These are phyloP conservation scores for Curvularia verruculosa DNA, from an alignment of 2,329 filamentous ascomycete species.

Conservation along the genomic window DNA sequence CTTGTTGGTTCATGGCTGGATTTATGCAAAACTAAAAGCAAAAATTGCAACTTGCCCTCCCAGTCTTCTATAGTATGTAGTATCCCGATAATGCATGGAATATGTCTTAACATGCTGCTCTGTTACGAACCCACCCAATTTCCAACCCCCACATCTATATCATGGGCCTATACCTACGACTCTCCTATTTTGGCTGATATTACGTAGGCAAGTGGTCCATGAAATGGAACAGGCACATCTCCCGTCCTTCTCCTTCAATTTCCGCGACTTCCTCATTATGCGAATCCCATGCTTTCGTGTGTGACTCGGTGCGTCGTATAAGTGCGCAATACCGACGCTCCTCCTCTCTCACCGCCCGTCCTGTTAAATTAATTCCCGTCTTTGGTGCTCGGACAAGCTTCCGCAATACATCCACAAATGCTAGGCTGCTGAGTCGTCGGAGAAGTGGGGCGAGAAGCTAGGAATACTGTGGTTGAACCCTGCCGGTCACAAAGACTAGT, in stretches of 20 bases:
- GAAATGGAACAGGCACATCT: not conserved
- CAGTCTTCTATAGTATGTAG: not conserved
- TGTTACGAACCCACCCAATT: not conserved
- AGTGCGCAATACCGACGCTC: not conserved
- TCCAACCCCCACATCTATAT: not conserved
- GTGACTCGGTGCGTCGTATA: no score
- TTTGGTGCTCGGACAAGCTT: not conserved
- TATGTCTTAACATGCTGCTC: not conserved
- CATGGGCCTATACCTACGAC: not conserved
- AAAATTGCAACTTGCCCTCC: not conserved
- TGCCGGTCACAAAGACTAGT: not conserved
- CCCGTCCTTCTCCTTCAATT: not conserved
- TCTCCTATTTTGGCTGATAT: not conserved
- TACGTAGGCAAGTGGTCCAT: not conserved
- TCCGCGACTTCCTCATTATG: not conserved
- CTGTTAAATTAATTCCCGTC: not conserved
- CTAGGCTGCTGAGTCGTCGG: not conserved
- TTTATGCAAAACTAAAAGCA: not conserved
- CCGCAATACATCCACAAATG: not conserved
- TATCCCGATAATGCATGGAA: not conserved
- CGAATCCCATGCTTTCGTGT: not conserved
- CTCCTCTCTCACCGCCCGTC: not conserved
- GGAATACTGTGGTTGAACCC: slow-evolving; percentile 2
- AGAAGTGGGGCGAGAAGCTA: not conserved
- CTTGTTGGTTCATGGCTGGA: not conserved